Percentiles rank a stretch among this genome's conserved stretches.
These are phyloP conservation scores for Yamadazyma insecticola DNA, from an alignment of 805 yeast genomes.

Conservation along the genomic window DNA sequence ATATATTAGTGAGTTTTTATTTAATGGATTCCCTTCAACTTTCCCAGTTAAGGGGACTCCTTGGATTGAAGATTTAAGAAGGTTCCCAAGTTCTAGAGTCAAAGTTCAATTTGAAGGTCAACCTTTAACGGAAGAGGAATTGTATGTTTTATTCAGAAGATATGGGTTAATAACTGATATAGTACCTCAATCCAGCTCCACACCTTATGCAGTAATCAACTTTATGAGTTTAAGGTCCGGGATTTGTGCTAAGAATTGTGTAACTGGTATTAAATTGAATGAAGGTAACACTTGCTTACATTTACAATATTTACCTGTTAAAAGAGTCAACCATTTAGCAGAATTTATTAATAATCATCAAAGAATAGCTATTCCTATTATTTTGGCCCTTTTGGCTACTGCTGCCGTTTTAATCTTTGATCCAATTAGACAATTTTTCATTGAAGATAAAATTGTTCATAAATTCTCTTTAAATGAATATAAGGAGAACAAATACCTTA, in stretches of 20 bases:
- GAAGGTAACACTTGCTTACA: constrained; percentile 56
- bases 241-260: constrained; percentile 83
- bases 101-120: constrained; percentile 74
- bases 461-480: constrained; percentile 49
- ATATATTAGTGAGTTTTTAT: constrained; percentile 8
- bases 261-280: constrained; percentile 69
- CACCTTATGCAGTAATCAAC: constrained; percentile 37
- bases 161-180: constrained; percentile 84
- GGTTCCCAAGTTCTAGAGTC: constrained; percentile 64
- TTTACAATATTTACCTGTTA: constrained; percentile 62
- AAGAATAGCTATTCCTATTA: constrained; percentile 73
- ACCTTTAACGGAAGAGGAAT: constrained; percentile 69
- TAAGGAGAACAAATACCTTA: constrained; percentile 28
- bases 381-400: constrained; percentile 75
- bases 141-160: constrained; percentile 77
- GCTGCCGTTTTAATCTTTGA: constrained; percentile 84
- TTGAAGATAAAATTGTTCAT: constrained; percentile 67
- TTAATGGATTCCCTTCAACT: constrained; percentile 41
- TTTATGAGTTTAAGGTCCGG: constrained; percentile 64
- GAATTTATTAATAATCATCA: constrained; percentile 71
- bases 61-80: constrained; percentile 89
- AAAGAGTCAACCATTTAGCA: constrained; percentile 47
- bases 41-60: constrained; percentile 87
- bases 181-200: constrained; percentile 45
- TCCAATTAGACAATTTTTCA: constrained; percentile 81